Base-by-base conservation (phyloP, 345 rosid genomes). In the Lepidium sativum region DNA sequence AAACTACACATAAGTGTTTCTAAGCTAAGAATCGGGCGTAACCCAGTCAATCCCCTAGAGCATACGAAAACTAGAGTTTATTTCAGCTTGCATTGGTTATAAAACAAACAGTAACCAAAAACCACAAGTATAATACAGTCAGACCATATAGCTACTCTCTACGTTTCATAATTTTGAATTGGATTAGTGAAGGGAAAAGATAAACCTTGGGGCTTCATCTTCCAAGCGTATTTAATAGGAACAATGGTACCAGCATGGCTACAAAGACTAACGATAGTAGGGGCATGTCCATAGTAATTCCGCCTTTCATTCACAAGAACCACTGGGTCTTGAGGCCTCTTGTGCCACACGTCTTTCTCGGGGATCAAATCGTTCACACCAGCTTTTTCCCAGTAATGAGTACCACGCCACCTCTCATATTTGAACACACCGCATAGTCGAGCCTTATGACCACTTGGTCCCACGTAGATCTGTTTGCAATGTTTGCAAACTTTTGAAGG, bases 361-460 rank as follows among this genome's bases (percentile, higher is more conserved):
- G 96, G 95, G 29, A 90, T 81, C 80, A 92, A 68, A 76, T 92
- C 85, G 49, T 90, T 85, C 31, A 87, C 87, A n/a, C 43, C 37
- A 5, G 96, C 97, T 77, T 81, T 86, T 79, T 74, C 70, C 97
- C 96, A 92, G 53, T 83, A 81, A 69, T 87, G 99, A 23, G 78
- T 45, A 10, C 96, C 97, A 13, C 73, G 84, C 85, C 83, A 92
- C 63, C 82, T 87, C 72, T 89, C 85, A 11, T 84, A 81, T 76
- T 84, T 90, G 75, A 87, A 92, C 40, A 90, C 79, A 70, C 97
- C 96, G 67, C 97, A 84, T 38, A 78, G 80, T 53, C 82, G 81
- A 67, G 96, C 96, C 76, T 78, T 88, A 54, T 89, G 92, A 63
- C 99, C 99, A 15, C 92, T 84, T 1, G 80, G 87, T 21, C 98